Conservation (phyloP, 2,329 filamentous ascomycete genomes). For the Colletotrichum chrysophilum region DNA sequence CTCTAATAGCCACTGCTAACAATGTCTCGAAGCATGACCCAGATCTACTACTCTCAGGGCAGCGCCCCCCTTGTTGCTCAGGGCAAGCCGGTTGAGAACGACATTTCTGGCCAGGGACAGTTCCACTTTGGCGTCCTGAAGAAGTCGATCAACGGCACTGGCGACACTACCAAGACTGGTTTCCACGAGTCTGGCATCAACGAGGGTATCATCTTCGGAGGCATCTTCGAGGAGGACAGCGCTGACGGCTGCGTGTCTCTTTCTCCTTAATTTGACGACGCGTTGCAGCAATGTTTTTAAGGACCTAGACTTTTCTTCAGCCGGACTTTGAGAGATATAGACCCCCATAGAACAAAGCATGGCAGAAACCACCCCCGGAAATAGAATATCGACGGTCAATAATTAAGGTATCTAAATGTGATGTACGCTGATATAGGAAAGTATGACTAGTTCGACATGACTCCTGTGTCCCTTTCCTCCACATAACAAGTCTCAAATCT, state of each 20-base stretch:
- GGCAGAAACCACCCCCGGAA: fast-evolving
- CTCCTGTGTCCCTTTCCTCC: background rate
- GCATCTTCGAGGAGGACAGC: conserved; percentile 59
- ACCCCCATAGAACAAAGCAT: background rate
- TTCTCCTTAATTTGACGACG: background rate
- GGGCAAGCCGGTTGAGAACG: conserved; percentile 49
- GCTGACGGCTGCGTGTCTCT: conserved; percentile 19
- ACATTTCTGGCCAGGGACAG: conserved; percentile 62
- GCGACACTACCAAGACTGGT: conserved; percentile 49
- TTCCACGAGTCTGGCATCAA: conserved; percentile 52
- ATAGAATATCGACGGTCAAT: background rate
- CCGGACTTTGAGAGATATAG: fast-evolving
- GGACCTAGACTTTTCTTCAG: background rate
- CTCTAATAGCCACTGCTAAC: background rate
- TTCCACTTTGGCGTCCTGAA: conserved; percentile 68
- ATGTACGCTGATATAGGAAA: background rate
- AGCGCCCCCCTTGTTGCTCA: conserved; percentile 47
- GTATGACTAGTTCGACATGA: background rate
- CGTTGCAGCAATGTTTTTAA: background rate
- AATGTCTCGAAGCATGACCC: conserved; percentile 49
- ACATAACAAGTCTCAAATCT: background rate
- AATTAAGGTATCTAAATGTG: background rate
- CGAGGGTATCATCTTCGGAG: conserved; percentile 57
- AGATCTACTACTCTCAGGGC: conserved; percentile 61
- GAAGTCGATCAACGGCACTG: conserved; percentile 53